phyloP scores from a whole-genome alignment of 1,284 basidiomycete genomes.

The Leccinum fallax region DNA sequence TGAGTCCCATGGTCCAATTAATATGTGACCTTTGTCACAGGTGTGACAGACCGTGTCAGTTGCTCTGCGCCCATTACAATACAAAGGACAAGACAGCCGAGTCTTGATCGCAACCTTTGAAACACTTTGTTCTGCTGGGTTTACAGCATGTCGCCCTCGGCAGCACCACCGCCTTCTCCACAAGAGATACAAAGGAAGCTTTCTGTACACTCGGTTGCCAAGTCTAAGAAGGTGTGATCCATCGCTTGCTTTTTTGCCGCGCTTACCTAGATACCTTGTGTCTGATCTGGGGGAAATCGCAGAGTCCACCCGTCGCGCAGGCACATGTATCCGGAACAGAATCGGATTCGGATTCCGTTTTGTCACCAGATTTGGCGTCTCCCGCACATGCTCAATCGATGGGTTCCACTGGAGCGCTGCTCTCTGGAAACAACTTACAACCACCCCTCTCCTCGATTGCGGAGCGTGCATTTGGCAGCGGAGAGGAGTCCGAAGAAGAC shows the following conservation, averaged over 20 bases:
- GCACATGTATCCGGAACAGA: conserved; percentile 74
- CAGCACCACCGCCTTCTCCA: conserved; percentile 74
- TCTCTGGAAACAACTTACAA: conserved; percentile 43
- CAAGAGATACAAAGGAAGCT: conserved; percentile 89
- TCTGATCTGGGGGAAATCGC: conserved; percentile 17
- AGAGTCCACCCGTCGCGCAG: conserved; percentile 40
- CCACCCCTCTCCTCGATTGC: conserved; percentile 74
- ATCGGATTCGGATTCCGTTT: conserved; percentile 82
- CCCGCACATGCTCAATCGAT: conserved; percentile 38
- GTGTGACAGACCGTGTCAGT: conserved; percentile 27
- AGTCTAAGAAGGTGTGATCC: conserved; percentile 46
- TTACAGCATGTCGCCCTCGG: conserved; percentile 46
- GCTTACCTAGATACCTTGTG: background rate
- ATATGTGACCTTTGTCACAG: conserved; percentile 28
- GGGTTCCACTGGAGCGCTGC: conserved; percentile 32
- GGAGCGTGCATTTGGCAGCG: conserved; percentile 64
- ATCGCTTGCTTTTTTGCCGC: background rate
- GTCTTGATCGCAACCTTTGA: conserved; percentile 15
- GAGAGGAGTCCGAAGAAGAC: conserved; percentile 75
- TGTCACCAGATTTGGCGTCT: conserved; percentile 53
- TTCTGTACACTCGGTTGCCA: conserved; percentile 67
- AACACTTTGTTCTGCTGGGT: conserved; percentile 1
- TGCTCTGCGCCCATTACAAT: conserved; percentile 9
- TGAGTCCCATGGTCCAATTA: background rate
- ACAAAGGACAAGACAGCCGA: conserved; percentile 3